Evolutionary conservation across 2,329 filamentous ascomycete species (phyloP).

Genomic region (Penicillium italicum): DNA sequence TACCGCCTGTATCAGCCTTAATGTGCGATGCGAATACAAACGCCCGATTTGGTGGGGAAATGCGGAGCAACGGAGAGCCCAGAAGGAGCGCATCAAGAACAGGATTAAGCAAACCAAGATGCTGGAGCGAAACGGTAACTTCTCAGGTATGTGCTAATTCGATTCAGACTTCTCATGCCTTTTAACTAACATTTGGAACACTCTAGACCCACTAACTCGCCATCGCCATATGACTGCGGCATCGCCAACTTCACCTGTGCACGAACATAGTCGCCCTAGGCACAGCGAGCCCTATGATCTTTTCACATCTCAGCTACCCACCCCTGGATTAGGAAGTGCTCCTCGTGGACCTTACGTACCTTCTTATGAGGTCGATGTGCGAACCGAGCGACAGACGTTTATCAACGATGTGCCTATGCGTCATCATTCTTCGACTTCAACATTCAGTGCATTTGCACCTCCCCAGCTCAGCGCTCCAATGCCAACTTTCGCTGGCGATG

Average conservation of each 20-base stretch:
- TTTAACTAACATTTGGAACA: not conserved
- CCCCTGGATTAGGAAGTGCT: slow-evolving; percentile 49
- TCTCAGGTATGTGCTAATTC: not conserved
- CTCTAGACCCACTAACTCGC: not conserved
- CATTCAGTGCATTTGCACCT: slow-evolving; percentile 84
- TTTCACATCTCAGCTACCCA: slow-evolving; percentile 42
- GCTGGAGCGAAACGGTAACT: slow-evolving; percentile 68
- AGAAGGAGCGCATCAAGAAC: slow-evolving; percentile 95
- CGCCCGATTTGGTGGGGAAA: slow-evolving; percentile 82
- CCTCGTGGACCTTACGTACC: slow-evolving; percentile 34
- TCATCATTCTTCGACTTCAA: slow-evolving; percentile 82
- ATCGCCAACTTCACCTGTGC: slow-evolving; percentile 50
- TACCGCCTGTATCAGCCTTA: slow-evolving; percentile 66
- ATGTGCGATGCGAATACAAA: slow-evolving; percentile 92
- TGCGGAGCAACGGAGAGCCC: slow-evolving; percentile 75
- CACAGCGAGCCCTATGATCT: slow-evolving; percentile 44
- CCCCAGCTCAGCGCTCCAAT: slow-evolving; percentile 66
- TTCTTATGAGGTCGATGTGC: slow-evolving; percentile 92
- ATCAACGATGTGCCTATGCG: slow-evolving; percentile 85
- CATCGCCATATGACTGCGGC: not conserved
- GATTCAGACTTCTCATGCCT: not conserved
- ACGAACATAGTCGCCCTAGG: slow-evolving; percentile 57
- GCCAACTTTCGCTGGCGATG: slow-evolving; percentile 61
- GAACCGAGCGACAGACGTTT: slow-evolving; percentile 91
- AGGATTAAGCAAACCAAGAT: slow-evolving; percentile 97